Base-by-base conservation (phyloP, 202 grass and related monocot species). In the Dendrocalamus latiflorus region DNA sequence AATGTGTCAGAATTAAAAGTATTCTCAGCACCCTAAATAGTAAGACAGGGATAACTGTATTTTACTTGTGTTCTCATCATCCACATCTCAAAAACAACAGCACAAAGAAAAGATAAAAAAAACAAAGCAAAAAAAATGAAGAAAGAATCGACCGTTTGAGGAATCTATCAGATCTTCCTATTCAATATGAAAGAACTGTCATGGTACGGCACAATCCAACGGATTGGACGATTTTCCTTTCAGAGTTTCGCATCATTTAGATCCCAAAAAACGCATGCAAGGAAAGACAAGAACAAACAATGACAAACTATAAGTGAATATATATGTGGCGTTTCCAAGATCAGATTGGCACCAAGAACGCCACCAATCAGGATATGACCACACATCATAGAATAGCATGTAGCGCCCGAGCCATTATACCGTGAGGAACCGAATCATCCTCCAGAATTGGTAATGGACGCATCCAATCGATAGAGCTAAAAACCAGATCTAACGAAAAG, bases 291-390 rank as follows among this genome's bases (percentile, higher is more conserved):
- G 0, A 15, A 56, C 6, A 9, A 6, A 6, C 15, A 6, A 14
- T 16, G 14, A 44, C 42, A 44, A 44, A 44, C 11, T 44, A 44
- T 3, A 44, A 44, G 45, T 24, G 0, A 54, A 86, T 93, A 72
- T 93, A 72, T 90, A 79, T 41, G 91, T 66, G 67, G 91, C 81
- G 87, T 93, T 93, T 93, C 91, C 91, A 93, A 4, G 87, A 93
- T 90, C 53, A 68, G 84, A 87, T 55, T 87, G 84, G 54, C 87
- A 93, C 55, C 8, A 2, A 85, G 4, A 71, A 85, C 68, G 81
- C 91, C 91, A 90, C 60, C 77, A 67, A 92, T 92, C 90, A 92
- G 90, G 90, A 92, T 92, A 90, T 90, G 65, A 92, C 90, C 90
- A 79, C 90, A 87, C 34, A 57, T 70, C 65, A 25, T 0, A 51